Evolutionary conservation across 2,329 filamentous ascomycete species (phyloP).

Genomic region (Pleochaeta shiraiana): DNA sequence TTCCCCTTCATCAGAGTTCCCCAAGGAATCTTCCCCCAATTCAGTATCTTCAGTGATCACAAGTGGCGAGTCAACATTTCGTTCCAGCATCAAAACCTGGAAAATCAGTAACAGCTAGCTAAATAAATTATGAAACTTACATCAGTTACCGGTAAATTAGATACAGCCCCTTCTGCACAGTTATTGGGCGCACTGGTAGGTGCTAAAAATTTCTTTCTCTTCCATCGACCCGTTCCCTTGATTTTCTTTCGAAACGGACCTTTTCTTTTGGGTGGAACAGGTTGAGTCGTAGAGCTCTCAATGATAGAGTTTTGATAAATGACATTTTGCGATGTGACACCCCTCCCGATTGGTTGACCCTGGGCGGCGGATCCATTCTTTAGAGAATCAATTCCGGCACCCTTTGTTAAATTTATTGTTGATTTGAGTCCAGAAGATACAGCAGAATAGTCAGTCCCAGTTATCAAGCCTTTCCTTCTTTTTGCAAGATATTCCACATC

Average conservation of each 20-base stretch:
- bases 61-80: slow-evolving; percentile 4
- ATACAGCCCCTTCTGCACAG: slow-evolving; percentile 5
- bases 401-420: slow-evolving; percentile 54
- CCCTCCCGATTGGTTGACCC: slow-evolving; percentile 60
- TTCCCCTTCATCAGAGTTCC: slow-evolving; percentile 16
- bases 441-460: slow-evolving; percentile 28
- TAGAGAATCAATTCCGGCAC: slow-evolving; percentile 59
- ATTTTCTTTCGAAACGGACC: slow-evolving; percentile 41
- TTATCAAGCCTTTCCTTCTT: slow-evolving; percentile 37
- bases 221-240: slow-evolving; percentile 57
- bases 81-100: slow-evolving; percentile 14
- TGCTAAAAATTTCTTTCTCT: slow-evolving; percentile 41
- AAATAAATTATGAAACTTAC: slow-evolving; percentile 9
- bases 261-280: slow-evolving; percentile 34
- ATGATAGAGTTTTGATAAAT: slow-evolving; percentile 33
- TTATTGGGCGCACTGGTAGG: slow-evolving; percentile 13
- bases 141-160: slow-evolving; percentile 8
- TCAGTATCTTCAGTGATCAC: slow-evolving; percentile 16
- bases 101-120: slow-evolving; percentile 6
- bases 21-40: slow-evolving; percentile 16
- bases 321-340: slow-evolving; percentile 44
- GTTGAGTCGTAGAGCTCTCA: slow-evolving; percentile 17
- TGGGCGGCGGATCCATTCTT: slow-evolving; percentile 67
- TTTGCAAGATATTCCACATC: slow-evolving; percentile 35
- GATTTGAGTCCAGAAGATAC: slow-evolving; percentile 32